These are phyloP conservation scores for Paraphaeosphaeria minitans DNA, from an alignment of 2,329 filamentous ascomycete species.

Conservation along the genomic window DNA sequence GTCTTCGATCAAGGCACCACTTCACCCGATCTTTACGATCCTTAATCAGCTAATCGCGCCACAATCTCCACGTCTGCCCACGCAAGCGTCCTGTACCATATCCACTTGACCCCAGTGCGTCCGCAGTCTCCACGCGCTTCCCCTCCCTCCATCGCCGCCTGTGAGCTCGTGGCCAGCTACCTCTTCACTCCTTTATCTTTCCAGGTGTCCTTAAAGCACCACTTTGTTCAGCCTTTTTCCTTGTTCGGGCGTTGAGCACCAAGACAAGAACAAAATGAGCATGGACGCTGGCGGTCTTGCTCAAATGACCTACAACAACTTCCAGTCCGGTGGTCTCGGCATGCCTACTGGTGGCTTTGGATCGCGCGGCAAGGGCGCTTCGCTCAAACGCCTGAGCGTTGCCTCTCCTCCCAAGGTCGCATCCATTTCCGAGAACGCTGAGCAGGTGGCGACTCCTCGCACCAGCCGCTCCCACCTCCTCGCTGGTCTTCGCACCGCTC, in stretches of 20 bases:
- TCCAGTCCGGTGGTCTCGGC: conserved; percentile 68
- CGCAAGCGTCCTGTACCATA: conserved; percentile 29
- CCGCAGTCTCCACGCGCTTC: conserved; percentile 18
- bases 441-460: conserved; percentile 78
- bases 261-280: conserved; percentile 50
- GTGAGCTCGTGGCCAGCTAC: conserved; percentile 20
- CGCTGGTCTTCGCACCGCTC: conserved; percentile 89
- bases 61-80: conserved; percentile 27
- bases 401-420: conserved; percentile 73
- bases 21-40: conserved; percentile 44
- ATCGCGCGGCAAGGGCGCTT: conserved; percentile 81
- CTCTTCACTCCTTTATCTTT: conserved; percentile 43
- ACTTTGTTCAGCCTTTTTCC: conserved; percentile 39
- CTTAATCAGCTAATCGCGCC: conserved; percentile 47
- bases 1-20: conserved; percentile 41
- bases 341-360: conserved; percentile 81
- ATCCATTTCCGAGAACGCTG: conserved; percentile 69
- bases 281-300: conserved; percentile 98
- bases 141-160: conserved; percentile 30
- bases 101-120: conserved; percentile 16
- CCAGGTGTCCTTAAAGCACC: conserved; percentile 31
- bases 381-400: conserved; percentile 86
- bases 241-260: conserved; percentile 29
- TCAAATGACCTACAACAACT: conserved; percentile 94
- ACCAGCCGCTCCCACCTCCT: conserved; percentile 95